phyloP scores from a whole-genome alignment of 371 early-diverging fungal genomes.

The Mucor velutinosus region DNA sequence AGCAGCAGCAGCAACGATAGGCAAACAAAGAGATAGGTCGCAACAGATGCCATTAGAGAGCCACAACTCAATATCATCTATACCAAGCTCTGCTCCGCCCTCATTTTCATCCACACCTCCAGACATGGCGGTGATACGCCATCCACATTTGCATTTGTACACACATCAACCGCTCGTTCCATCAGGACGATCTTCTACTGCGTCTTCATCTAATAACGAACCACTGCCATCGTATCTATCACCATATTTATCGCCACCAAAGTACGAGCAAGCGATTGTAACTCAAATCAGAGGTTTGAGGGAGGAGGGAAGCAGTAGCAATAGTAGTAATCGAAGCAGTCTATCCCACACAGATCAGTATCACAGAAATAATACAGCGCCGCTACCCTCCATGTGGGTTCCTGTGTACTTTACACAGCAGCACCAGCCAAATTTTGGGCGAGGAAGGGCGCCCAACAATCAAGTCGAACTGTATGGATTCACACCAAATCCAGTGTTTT shows the following conservation, averaged over 20 bases:
- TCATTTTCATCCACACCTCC: conserved; percentile 37
- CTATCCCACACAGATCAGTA: neutral
- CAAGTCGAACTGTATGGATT: conserved; percentile 6
- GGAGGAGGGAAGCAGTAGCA: neutral
- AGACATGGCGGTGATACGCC: conserved; percentile 13
- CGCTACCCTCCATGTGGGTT: conserved; percentile 21
- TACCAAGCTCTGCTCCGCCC: conserved; percentile 39
- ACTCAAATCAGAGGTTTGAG: conserved; percentile 42
- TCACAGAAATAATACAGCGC: neutral
- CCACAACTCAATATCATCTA: conserved; percentile 5
- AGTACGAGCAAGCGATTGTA: conserved; percentile 53
- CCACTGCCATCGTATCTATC: conserved; percentile 41
- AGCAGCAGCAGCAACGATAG: neutral
- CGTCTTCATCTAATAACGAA: conserved; percentile 18
- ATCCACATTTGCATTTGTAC: neutral
- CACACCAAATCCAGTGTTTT: neutral
- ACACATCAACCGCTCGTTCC: neutral
- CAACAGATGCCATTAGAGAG: neutral
- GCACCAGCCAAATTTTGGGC: neutral
- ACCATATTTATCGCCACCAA: conserved; percentile 41
- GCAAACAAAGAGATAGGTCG: neutral
- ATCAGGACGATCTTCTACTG: conserved; percentile 21
- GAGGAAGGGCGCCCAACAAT: neutral
- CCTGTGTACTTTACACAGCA: conserved; percentile 20
- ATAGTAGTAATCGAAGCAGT: neutral